Percentiles rank a stretch among this genome's conserved stretches.
Evolutionary conservation across 305 asterid species (phyloP).

Genomic region (Fraxinus dipetala): DNA sequence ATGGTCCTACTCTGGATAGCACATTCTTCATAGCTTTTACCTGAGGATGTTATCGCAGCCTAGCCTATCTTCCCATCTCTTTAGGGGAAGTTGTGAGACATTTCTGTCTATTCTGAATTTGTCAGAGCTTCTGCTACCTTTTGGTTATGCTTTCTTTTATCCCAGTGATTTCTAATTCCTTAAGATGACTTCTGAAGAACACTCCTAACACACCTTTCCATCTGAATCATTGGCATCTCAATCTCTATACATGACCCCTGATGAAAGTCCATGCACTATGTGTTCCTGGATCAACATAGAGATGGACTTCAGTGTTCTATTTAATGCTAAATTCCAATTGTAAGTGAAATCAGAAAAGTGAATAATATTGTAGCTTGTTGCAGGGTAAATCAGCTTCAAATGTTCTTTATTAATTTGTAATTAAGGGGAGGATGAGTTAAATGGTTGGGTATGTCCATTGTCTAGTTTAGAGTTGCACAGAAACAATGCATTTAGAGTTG

Average conservation of each 20-base stretch:
- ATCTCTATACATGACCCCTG: not conserved
- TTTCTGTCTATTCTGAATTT: not conserved
- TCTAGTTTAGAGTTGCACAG: not conserved
- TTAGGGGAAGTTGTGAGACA: not conserved
- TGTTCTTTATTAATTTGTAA: not conserved
- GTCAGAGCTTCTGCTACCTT: not conserved
- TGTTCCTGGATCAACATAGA: not conserved
- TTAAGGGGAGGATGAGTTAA: not conserved
- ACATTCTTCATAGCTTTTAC: constrained; percentile 16
- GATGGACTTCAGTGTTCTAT: not conserved
- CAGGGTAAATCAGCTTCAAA: constrained; percentile 9
- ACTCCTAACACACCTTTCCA: not conserved
- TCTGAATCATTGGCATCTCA: not conserved
- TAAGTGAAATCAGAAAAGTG: not conserved
- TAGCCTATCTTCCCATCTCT: not conserved
- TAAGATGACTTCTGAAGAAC: not conserved
- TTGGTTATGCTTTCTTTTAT: not conserved
- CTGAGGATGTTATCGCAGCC: not conserved
- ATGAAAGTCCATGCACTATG: not conserved
- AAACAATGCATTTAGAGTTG: not conserved
- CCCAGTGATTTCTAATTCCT: not conserved
- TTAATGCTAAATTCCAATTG: not conserved
- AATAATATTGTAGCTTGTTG: not conserved
- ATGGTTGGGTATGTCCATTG: not conserved
- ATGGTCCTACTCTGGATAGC: not conserved